Conservation (phyloP, 805 yeast genomes). For the Hanseniaspora guilliermondii region DNA sequence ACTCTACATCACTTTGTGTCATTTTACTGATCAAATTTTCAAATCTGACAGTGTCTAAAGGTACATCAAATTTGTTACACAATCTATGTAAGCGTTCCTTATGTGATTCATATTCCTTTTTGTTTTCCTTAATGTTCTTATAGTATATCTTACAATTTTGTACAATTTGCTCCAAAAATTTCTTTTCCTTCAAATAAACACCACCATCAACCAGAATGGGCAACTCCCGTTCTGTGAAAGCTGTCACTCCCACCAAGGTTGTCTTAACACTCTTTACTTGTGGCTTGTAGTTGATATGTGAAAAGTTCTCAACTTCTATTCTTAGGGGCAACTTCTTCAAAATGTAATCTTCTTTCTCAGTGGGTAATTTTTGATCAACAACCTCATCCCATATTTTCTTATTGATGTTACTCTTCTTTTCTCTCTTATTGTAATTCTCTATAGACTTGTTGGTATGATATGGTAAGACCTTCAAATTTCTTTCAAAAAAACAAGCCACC, state of each 20-base stretch:
- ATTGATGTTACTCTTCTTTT: neutral
- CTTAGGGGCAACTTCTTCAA: neutral
- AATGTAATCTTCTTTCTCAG: neutral
- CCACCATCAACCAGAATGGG: slow-evolving; percentile 3
- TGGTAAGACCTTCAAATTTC: slow-evolving; percentile 1
- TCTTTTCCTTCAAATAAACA: neutral
- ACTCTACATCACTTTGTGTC: slow-evolving; percentile 24
- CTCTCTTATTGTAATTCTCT: neutral
- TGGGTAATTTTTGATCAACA: neutral
- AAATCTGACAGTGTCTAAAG: slow-evolving; percentile 22
- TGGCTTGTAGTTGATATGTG: neutral
- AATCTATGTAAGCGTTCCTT: neutral
- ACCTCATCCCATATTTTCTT: slow-evolving; percentile 1
- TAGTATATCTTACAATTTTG: neutral
- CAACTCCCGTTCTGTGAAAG: slow-evolving; percentile 1
- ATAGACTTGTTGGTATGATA: slow-evolving; percentile 1
- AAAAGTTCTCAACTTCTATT: neutral
- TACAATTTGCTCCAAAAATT: neutral
- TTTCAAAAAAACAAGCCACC: neutral
- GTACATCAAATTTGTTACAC: neutral
- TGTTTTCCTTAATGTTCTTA: neutral
- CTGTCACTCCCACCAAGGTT: neutral
- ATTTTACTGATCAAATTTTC: slow-evolving; percentile 23
- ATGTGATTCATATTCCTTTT: neutral
- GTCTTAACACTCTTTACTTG: neutral